Evolutionary conservation across 441 rosid genomes (phyloP).

Genomic region (Syzygium malaccense): DNA sequence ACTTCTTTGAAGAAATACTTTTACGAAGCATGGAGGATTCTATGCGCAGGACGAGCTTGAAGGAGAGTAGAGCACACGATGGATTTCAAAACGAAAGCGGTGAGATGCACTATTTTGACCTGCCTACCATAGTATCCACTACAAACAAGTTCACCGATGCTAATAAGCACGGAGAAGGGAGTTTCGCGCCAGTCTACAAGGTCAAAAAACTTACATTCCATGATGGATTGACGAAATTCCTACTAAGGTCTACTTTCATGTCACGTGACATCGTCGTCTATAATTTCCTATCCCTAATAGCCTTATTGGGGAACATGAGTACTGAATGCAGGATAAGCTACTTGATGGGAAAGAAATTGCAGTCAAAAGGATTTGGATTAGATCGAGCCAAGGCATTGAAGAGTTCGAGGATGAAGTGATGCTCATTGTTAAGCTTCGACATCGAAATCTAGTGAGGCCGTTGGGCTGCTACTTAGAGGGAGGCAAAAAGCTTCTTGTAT

Average conservation of each 20-base stretch:
- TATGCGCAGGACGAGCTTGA: not conserved
- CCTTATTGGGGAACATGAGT: not conserved
- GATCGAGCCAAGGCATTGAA: constrained; percentile 41
- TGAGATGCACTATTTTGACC: not conserved
- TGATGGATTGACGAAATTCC: not conserved
- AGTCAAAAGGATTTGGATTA: constrained; percentile 42
- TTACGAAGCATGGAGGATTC: not conserved
- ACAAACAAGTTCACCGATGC: not conserved
- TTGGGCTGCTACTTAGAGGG: constrained; percentile 44
- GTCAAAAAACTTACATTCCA: not conserved
- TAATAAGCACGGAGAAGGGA: constrained; percentile 1
- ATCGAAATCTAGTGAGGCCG: constrained; percentile 43
- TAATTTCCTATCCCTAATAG: not conserved
- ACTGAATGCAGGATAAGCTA: constrained; percentile 25
- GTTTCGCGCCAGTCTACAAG: not conserved
- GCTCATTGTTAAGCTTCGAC: constrained; percentile 45
- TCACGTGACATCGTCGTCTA: not conserved
- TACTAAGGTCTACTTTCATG: not conserved
- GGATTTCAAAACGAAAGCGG: not conserved
- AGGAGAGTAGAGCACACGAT: not conserved
- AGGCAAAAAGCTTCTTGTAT: constrained; percentile 46
- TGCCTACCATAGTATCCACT: not conserved
- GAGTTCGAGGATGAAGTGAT: constrained; percentile 49
- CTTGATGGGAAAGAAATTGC: constrained; percentile 33
- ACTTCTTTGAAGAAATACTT: not conserved